phyloP scores from a whole-genome alignment of 495 filamentous ascomycete genomes.

The Glarea lozoyensis region DNA sequence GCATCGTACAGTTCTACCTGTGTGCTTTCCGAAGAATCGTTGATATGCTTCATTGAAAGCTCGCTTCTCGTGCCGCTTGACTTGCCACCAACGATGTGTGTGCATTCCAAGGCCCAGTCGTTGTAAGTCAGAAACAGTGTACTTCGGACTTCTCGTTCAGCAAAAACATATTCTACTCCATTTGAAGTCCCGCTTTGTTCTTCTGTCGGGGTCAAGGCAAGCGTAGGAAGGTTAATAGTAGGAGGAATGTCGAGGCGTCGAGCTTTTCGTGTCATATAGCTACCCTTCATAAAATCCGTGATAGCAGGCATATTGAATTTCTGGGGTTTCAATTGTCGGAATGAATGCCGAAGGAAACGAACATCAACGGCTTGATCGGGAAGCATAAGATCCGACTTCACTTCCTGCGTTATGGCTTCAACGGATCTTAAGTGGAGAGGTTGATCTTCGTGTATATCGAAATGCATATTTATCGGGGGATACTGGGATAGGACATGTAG shows the following conservation, averaged over 20 bases:
- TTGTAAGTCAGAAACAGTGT: constrained; percentile 26
- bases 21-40: not conserved
- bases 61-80: constrained; percentile 32
- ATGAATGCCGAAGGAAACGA: constrained; percentile 16
- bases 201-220: not conserved
- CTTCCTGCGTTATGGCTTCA: constrained; percentile 9
- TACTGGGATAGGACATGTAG: constrained; percentile 11
- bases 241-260: constrained; percentile 30
- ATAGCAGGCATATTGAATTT: not conserved
- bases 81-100: constrained; percentile 33
- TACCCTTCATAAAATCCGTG: constrained; percentile 26
- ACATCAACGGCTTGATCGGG: constrained; percentile 17
- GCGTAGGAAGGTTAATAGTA: constrained; percentile 22
- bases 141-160: constrained; percentile 33
- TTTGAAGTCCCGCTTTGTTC: not conserved
- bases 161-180: constrained; percentile 35
- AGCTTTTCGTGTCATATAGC: constrained; percentile 25
- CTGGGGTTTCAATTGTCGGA: not conserved
- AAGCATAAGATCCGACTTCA: constrained; percentile 17
- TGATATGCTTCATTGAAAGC: constrained; percentile 25
- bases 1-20: constrained; percentile 1
- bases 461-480: constrained; percentile 19
- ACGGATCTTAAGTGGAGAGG: constrained; percentile 6
- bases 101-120: constrained; percentile 33
- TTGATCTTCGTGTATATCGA: constrained; percentile 2